A percentile compares a stretch with the other conserved stretches of the same genome.
These are phyloP conservation scores for Halenospora varia DNA, from an alignment of 495 filamentous ascomycete genomes.

Conservation along the genomic window DNA sequence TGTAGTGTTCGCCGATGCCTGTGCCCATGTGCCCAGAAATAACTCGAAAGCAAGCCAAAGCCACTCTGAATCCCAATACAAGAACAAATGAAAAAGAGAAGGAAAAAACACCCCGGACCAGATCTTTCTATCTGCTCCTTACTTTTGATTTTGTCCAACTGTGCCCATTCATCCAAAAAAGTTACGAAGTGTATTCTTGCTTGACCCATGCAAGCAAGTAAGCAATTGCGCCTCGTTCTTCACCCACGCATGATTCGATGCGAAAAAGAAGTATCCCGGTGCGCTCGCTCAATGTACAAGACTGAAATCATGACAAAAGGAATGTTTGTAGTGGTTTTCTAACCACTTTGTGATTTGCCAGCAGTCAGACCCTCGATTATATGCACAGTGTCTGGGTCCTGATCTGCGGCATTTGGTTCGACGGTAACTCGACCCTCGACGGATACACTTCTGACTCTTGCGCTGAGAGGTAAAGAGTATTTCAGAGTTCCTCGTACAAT, in stretches of 20 bases:
- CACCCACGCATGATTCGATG: background rate
- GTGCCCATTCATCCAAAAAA: background rate
- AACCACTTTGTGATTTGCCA: conserved; percentile 3
- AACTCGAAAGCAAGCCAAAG: background rate
- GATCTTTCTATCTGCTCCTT: background rate
- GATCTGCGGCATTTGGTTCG: conserved; percentile 37
- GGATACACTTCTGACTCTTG: conserved; percentile 51
- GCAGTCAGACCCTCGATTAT: conserved; percentile 1
- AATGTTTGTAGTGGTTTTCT: conserved; percentile 8
- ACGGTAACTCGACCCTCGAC: conserved; percentile 47
- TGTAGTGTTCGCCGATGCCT: background rate
- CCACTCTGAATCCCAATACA: background rate
- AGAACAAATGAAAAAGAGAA: background rate
- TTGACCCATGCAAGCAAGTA: background rate
- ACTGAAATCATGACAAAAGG: conserved; percentile 20
- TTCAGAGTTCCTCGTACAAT: conserved; percentile 85
- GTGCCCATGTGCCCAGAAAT: background rate
- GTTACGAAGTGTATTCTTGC: background rate
- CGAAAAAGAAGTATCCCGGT: background rate
- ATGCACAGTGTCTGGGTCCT: conserved; percentile 22
- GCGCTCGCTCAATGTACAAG: conserved; percentile 22
- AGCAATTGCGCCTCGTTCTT: background rate
- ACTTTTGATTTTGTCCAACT: background rate
- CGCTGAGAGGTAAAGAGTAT: conserved; percentile 82
- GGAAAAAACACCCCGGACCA: background rate